Conservation (phyloP, 1,284 basidiomycete genomes). For the Apiotrichum akiyoshidainum region DNA sequence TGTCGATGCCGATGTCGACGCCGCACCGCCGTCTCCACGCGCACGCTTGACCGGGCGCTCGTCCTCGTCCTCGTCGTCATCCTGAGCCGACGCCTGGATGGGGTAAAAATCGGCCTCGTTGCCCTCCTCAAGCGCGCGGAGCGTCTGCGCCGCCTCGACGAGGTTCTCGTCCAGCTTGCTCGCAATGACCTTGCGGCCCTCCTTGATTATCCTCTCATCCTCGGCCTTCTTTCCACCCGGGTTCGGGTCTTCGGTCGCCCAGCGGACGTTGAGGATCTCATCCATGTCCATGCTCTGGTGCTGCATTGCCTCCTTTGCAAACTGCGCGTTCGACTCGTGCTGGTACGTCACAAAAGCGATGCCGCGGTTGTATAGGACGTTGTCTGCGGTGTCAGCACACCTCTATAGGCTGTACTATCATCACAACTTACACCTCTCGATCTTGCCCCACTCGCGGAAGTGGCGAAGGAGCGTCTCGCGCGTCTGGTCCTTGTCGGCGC, state of each 20-base stretch:
- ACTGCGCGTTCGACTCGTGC: conserved; percentile 81
- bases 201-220: conserved; percentile 71
- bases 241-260: conserved; percentile 96
- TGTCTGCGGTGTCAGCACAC: conserved; percentile 56
- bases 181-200: conserved; percentile 75
- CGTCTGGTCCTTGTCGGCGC: conserved; percentile 77
- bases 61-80: conserved; percentile 19
- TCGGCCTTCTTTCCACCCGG: conserved; percentile 80
- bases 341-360: conserved; percentile 97
- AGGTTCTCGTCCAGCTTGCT: conserved; percentile 67
- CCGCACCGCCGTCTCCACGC: conserved; percentile 22
- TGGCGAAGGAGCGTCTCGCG: conserved; percentile 85
- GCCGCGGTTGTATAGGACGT: conserved; percentile 86
- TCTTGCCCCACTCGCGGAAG: conserved; percentile 96
- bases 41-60: conserved; percentile 37
- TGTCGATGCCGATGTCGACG: conserved; percentile 28
- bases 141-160: conserved; percentile 76
- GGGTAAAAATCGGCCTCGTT: conserved; percentile 48
- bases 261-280: conserved; percentile 95
- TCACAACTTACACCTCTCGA: conserved; percentile 73
- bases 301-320: conserved; percentile 98
- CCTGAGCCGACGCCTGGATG: conserved; percentile 33
- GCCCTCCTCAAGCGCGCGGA: conserved; percentile 75
- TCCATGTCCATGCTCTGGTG: conserved; percentile 97
- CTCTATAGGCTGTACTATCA: neutral